phyloP scores from a whole-genome alignment of 768 basidiomycete genomes.

The Inosperma sp. region DNA sequence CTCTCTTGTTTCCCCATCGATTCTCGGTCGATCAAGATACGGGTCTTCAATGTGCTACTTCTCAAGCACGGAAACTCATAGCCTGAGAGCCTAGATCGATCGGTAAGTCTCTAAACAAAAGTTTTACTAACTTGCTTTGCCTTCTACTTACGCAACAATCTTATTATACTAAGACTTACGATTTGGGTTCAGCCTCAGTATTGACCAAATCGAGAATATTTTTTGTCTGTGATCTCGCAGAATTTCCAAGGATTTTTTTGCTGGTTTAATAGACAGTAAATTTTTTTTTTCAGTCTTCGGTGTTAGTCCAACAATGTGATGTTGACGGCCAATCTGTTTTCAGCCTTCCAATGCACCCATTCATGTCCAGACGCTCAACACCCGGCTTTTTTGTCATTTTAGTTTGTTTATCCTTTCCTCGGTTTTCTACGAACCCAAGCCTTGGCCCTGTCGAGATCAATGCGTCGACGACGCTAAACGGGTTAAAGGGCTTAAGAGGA shows the following conservation, averaged over 20 bases:
- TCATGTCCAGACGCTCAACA: slow-evolving; percentile 45
- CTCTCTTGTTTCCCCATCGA: slow-evolving; percentile 49
- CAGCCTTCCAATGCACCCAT: slow-evolving; percentile 59
- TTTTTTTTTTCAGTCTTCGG: slow-evolving; percentile 38
- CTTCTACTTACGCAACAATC: slow-evolving; percentile 1
- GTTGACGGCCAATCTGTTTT: background rate
- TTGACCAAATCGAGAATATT: slow-evolving; percentile 58
- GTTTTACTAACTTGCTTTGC: background rate
- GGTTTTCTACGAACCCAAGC: slow-evolving; percentile 34
- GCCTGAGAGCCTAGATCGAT: slow-evolving; percentile 58
- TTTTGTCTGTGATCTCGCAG: slow-evolving; percentile 59
- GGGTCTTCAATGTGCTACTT: slow-evolving; percentile 49
- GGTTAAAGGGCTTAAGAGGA: slow-evolving; percentile 57
- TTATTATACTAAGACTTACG: slow-evolving; percentile 61
- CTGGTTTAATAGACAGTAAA: slow-evolving; percentile 52
- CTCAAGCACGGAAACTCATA: slow-evolving; percentile 53
- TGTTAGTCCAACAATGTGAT: background rate
- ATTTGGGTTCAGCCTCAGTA: slow-evolving; percentile 60
- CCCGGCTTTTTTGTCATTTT: slow-evolving; percentile 50
- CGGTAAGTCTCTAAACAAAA: slow-evolving; percentile 18
- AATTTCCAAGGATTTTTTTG: slow-evolving; percentile 49
- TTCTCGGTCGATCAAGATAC: slow-evolving; percentile 55
- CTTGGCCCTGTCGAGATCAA: slow-evolving; percentile 69
- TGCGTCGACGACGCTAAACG: slow-evolving; percentile 55
- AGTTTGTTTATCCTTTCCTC: slow-evolving; percentile 37